Evolutionary conservation across 23 red algal genomes (phyloP), one percentile per base, ranked within the genome.

Genomic region (Gracilaria domingensis): DNA sequence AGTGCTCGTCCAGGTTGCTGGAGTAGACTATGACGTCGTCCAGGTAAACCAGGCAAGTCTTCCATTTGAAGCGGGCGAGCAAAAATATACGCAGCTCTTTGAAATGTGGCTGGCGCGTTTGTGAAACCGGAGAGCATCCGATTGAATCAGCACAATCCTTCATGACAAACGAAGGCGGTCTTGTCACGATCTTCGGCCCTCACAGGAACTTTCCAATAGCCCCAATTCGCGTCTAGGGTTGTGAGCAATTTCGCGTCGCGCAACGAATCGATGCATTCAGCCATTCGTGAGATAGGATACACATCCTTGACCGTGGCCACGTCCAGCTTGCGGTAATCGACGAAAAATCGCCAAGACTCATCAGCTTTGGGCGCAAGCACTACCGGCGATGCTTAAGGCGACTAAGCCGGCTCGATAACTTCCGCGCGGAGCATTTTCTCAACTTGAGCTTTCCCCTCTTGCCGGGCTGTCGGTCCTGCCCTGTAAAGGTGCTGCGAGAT

Each of bases 91-190:
- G 60, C 23, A 4, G 47, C 79, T 25, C 49, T 53, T 28, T 58
- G 49, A 33, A 82, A 82, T 0, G 49, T 82, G 9, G 47, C 45
- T n/a, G 79, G 79, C 0, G 79, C 79, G 34, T 82, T 82, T 14
- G 49, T 40, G 11, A 45, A 12, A 4, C 44, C 45, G 21, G 60
- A 82, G 23, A 42, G 79, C 17, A 82, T 48, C 23, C 17, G 47
- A 8, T 58, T 82, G 48, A 34, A 82, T 8, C 32, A 21, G 24
- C 26, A 82, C 4, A 23, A 26, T 12, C 44, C 79, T 11, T 48
- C 8, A 13, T 82, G 79, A 18, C 5, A 9, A 8, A 59, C 42
- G 17, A 82, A 49, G 13, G 45, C 24, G 2, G 79, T 82, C 49
- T 82, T 82, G 21, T 82, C 79, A 14, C 48, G 25, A 1, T 20